Conservation (phyloP, 2,329 filamentous ascomycete species). For the Neopestalotiopsis rosae region DNA sequence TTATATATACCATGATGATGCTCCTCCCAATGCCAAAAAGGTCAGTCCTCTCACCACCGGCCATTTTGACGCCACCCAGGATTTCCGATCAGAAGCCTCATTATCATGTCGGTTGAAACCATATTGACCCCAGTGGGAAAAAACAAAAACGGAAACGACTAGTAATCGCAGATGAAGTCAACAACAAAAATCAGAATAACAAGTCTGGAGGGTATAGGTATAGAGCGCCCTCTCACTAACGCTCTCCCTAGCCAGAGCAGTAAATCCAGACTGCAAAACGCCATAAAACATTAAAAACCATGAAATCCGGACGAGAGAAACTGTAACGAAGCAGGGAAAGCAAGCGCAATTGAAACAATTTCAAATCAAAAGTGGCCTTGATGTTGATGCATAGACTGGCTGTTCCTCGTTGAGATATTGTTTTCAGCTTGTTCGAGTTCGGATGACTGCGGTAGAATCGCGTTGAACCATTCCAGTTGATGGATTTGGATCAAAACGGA, state of each 20-base stretch:
- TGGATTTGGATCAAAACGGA: neutral
- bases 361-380: neutral
- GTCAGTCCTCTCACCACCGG: conserved; percentile 13
- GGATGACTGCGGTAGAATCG: neutral
- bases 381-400: neutral
- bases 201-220: conserved; percentile 17
- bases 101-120: neutral
- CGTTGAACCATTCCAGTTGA: neutral
- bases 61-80: neutral
- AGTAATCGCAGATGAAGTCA: neutral
- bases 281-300: neutral
- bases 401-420: neutral
- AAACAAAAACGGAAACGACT: neutral
- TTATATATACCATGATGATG: neutral
- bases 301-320: neutral
- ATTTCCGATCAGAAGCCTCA: neutral
- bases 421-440: neutral
- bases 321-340: neutral
- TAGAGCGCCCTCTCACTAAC: conserved; percentile 21
- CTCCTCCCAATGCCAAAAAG: neutral
- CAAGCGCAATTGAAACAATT: neutral
- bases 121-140: neutral
- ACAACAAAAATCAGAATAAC: neutral
- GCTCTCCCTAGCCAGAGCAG: conserved; percentile 15
- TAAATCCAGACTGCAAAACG: neutral